Base-by-base conservation (phyloP, 352 stramenopile species). In the Globisporangium carolinianum region DNA sequence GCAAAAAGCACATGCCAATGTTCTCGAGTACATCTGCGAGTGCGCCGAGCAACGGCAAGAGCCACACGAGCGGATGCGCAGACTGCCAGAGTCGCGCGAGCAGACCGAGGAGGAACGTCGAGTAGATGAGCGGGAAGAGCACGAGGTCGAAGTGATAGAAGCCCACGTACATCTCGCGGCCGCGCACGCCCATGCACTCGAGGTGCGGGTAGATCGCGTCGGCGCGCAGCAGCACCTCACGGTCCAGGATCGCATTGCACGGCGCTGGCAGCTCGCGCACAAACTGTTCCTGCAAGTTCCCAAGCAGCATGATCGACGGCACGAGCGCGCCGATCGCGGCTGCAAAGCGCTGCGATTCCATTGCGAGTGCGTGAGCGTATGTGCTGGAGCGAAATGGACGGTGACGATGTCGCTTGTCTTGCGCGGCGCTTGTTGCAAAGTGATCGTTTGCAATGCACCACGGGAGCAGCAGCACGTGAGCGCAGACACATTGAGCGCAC, bases 111-210 rank as follows among this genome's bases (percentile, higher is more conserved):
- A 79, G 51, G 41, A 68, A 64, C 12, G 52, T 66, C 6, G 61
- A 56, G 61, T 83, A 83, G 56, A 81, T 67, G n/a, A 73, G 36
- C 10, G 74, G 74, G 67, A 77, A 83, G 37, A 77, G 53, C 35
- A 81, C 18, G 45, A 84, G 60, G 53, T 84, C 74, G 47, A 81
- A 79, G 15, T 51, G 38, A 57, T 79, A 79, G 42, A 75, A 77
- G 11, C 80, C 65, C 43, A 67, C 14, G 57, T 83, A 80, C 11
- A 83, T 54, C 14, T 58, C 57, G 47, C 73, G 60, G 0, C 73
- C 73, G 0, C 55, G 42, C 0, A 37, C 42, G 0, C 71, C 71
- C 15, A 81, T 62, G 51, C 74, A 83, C 57, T 56, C 50, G 37
- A 83, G 60, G 46, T 81, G 69, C 39, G 71, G 67, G 18, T 61